Percentiles rank a stretch among this genome's conserved stretches.
phyloP scores from a whole-genome alignment of 371 early-diverging fungal species.

The Mortierella sp. region DNA sequence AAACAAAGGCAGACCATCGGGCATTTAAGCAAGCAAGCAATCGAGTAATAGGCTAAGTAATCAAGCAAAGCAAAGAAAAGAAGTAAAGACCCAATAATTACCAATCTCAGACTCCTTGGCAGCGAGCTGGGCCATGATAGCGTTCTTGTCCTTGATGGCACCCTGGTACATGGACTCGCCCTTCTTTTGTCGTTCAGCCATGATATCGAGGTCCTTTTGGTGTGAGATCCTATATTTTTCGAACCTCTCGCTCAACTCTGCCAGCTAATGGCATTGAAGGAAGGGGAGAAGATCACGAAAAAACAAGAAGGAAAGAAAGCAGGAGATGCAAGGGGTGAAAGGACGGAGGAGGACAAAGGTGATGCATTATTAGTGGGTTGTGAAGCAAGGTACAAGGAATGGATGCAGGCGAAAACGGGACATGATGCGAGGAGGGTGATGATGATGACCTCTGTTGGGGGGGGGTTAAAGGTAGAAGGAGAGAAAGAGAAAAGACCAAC shows the following conservation, averaged over 20 bases:
- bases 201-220: constrained; percentile 40
- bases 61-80: background rate
- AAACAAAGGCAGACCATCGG: background rate
- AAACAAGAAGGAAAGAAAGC: background rate
- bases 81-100: background rate
- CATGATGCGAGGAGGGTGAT: background rate
- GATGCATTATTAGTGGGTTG: background rate
- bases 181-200: constrained; percentile 45
- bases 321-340: background rate
- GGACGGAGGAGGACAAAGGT: background rate
- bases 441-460: background rate
- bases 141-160: constrained; percentile 48
- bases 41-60: background rate
- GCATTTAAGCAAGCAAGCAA: background rate
- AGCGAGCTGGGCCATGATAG: constrained; percentile 38
- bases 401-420: constrained; percentile 1
- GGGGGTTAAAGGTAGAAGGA: background rate
- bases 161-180: constrained; percentile 46
- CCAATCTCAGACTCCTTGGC: constrained; percentile 50
- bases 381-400: background rate
- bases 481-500: background rate
- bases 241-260: constrained; percentile 44
- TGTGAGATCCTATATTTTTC: constrained; percentile 41
- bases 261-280: constrained; percentile 16
- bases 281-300: background rate